Conservation (phyloP, 1,284 basidiomycete genomes). For the Trichosporon asahii region DNA sequence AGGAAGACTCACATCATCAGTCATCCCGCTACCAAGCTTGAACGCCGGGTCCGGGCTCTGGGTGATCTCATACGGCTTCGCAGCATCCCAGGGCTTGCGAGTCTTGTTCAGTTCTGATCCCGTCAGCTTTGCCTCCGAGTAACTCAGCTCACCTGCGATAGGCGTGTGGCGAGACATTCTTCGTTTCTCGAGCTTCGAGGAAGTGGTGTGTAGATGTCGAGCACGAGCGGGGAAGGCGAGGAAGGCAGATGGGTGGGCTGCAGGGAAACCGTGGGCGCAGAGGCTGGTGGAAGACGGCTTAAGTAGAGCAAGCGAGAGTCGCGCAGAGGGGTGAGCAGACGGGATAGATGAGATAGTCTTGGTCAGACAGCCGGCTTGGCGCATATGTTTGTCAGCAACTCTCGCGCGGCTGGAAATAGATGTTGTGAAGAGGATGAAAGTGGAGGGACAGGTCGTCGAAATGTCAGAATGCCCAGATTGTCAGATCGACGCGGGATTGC, state of each 20-base stretch:
- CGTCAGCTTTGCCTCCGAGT: background rate
- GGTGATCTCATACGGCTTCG: conserved; percentile 33
- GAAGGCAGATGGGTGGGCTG: no score
- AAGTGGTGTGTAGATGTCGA: background rate
- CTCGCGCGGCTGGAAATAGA: background rate
- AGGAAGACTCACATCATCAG: conserved; percentile 33
- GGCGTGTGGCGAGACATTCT: conserved; percentile 8
- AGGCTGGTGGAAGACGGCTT: no score
- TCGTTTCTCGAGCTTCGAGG: background rate
- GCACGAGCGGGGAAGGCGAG: no score
- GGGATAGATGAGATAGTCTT: background rate
- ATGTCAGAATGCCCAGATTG: no score
- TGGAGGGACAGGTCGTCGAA: no score
- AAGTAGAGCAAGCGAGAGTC: no score
- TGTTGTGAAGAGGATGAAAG: background rate
- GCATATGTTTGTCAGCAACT: background rate
- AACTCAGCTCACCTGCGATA: background rate
- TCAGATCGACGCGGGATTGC: background rate
- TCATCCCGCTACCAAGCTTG: conserved; percentile 59
- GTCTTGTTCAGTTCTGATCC: conserved; percentile 11
- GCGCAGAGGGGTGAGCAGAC: no score
- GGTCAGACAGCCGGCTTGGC: background rate
- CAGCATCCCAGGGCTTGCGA: conserved; percentile 9
- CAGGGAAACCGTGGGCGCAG: no score
- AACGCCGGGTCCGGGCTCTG: conserved; percentile 58